phyloP scores from a whole-genome alignment of 306 rosid genomes.

The Abrus precatorius region DNA sequence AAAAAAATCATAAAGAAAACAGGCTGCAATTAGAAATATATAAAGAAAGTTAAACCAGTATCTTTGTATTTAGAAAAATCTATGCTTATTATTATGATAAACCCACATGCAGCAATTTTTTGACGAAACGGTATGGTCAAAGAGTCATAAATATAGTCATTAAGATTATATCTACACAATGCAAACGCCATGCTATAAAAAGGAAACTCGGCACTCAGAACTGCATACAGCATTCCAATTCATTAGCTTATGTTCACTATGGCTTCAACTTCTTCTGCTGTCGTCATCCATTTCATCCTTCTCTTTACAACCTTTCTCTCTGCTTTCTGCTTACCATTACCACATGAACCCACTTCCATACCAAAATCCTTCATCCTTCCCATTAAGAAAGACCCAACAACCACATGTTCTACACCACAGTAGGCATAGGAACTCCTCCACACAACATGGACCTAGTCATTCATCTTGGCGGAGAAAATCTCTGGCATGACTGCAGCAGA shows the following conservation, averaged over 20 bases:
- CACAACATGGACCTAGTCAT: not conserved
- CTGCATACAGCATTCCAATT: not conserved
- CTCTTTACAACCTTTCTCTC: not conserved
- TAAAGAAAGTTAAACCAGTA: too few relatives aligned
- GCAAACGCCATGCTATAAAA: too few relatives aligned
- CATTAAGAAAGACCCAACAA: constrained; percentile 4
- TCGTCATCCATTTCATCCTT: constrained; percentile 8
- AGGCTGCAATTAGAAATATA: too few relatives aligned
- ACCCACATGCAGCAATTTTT: too few relatives aligned
- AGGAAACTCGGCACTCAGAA: too few relatives aligned
- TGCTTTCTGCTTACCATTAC: not conserved
- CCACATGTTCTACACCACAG: constrained; percentile 3
- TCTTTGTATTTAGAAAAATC: too few relatives aligned
- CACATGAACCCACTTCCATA: not conserved
- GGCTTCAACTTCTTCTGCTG: constrained; percentile 12
- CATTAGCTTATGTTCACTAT: not conserved
- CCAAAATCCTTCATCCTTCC: not conserved
- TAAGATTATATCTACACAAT: too few relatives aligned
- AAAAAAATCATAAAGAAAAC: too few relatives aligned
- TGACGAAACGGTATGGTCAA: too few relatives aligned
- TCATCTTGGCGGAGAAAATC: constrained; percentile 39
- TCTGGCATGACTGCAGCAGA: constrained; percentile 22
- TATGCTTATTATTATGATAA: too few relatives aligned
- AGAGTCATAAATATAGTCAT: too few relatives aligned
- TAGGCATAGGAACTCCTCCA: constrained; percentile 39